Evolutionary conservation across 2,329 filamentous ascomycete genomes (phyloP).

Genomic region (Colletotrichum spinosum): DNA sequence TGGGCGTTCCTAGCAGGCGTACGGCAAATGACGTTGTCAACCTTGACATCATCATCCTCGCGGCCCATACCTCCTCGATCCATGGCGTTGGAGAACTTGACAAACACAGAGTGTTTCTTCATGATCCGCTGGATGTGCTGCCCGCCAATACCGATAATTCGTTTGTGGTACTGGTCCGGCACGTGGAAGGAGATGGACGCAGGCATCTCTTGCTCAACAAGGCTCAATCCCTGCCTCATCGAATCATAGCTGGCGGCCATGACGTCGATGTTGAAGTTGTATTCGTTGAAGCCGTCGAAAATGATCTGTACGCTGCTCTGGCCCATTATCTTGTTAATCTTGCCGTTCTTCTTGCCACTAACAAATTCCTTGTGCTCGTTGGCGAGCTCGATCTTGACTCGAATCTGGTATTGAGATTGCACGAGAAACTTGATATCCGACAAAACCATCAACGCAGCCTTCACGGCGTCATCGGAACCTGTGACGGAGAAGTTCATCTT

Average conservation of each 20-base stretch:
- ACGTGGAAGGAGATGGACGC: constrained; percentile 99
- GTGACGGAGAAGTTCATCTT: constrained; percentile 94
- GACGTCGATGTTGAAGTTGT: constrained; percentile 99
- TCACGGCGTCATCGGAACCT: constrained; percentile 95
- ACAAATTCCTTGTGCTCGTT: constrained; percentile 99
- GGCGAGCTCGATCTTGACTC: constrained; percentile 97
- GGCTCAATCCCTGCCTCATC: constrained; percentile 89
- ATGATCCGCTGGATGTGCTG: constrained; percentile 99
- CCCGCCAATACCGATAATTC: constrained; percentile 97
- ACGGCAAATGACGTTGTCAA: constrained; percentile 98
- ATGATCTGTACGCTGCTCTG: constrained; percentile 99
- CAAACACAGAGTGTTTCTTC: constrained; percentile 99
- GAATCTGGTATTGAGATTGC: constrained; percentile 89
- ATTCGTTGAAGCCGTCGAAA: constrained; percentile 99
- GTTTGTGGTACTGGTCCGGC: constrained; percentile 98
- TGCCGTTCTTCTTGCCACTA: constrained; percentile 99
- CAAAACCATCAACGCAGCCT: constrained; percentile 93
- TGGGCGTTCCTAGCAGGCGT: constrained; percentile 97
- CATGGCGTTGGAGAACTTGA: constrained; percentile 99
- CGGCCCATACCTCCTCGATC: constrained; percentile 92
- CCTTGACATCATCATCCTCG: constrained; percentile 97
- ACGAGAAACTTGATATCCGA: constrained; percentile 91
- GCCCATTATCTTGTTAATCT: constrained; percentile 99
- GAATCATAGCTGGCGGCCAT: constrained; percentile 92
- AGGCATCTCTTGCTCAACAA: constrained; percentile 99